Percentiles rank a stretch among this genome's conserved stretches.
phyloP scores from a whole-genome alignment of 148 eudicot genomes.

The Rhododendron williamsianum region DNA sequence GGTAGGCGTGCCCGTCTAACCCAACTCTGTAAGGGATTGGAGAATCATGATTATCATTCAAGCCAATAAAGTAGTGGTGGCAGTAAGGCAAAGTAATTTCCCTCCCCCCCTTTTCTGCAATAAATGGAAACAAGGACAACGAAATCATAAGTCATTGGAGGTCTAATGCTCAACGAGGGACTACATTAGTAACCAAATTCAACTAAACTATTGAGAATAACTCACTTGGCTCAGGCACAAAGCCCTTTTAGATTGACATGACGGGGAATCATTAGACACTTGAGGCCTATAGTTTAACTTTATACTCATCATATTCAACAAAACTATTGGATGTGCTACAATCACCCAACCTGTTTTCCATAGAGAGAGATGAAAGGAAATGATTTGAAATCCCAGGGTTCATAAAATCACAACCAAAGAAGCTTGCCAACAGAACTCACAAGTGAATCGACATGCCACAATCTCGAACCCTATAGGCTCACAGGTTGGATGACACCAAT shows the following conservation, averaged over 20 bases:
- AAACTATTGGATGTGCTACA: not conserved
- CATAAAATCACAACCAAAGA: not conserved
- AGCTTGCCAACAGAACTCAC: not conserved
- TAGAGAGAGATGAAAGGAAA: not conserved
- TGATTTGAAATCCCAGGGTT: not conserved
- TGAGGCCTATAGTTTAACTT: not conserved
- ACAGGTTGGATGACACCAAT: not conserved
- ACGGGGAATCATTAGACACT: not conserved
- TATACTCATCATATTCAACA: too few species aligned
- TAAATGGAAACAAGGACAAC: not conserved
- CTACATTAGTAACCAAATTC: not conserved
- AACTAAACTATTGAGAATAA: not conserved
- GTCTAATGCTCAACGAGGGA: not conserved
- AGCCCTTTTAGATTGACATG: not conserved
- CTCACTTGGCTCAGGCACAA: not conserved
- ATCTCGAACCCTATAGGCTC: not conserved
- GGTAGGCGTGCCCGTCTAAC: not conserved
- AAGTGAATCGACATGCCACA: not conserved
- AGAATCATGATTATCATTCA: not conserved
- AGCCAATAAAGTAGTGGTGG: not conserved
- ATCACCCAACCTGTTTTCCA: not conserved
- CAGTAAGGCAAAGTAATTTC: not conserved
- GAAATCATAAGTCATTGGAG: not conserved
- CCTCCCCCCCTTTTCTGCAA: not conserved
- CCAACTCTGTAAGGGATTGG: not conserved